Evolutionary conservation across 345 rosid species (phyloP).

Genomic region (Eucalyptus grandis): DNA sequence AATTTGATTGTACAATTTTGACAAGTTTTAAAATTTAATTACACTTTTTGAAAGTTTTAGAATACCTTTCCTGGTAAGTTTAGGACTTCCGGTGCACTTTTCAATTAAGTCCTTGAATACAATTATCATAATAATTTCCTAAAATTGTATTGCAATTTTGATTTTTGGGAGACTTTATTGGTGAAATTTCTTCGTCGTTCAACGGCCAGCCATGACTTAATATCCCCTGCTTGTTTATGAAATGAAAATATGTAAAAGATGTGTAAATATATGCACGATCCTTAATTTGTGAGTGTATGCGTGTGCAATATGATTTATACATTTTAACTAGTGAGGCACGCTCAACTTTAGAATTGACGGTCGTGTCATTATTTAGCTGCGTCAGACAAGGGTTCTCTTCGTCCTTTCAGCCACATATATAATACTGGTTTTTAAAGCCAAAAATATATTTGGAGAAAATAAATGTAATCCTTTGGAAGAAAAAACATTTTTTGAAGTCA

Average conservation of each 20-base stretch:
- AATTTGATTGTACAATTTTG: too few species aligned
- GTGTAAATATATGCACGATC: neutral
- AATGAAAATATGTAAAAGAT: neutral
- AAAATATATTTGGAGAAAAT: neutral
- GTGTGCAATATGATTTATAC: neutral
- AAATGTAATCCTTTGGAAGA: neutral
- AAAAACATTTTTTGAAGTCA: neutral
- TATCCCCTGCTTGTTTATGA: neutral
- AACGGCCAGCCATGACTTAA: neutral
- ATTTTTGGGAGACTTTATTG: neutral
- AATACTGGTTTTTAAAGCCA: neutral
- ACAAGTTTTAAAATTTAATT: too few species aligned
- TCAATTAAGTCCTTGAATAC: neutral
- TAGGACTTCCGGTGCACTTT: neutral
- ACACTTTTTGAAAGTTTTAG: too few species aligned
- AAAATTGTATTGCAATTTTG: neutral
- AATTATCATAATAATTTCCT: neutral
- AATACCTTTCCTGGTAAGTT: fast-evolving
- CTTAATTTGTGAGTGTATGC: neutral
- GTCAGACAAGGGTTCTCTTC: neutral
- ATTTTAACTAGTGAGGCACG: neutral
- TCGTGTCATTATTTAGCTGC: neutral
- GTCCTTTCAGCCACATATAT: neutral
- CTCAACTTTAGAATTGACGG: neutral
- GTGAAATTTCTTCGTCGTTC: neutral